Percentiles rank a stretch among this genome's conserved stretches.
These are phyloP conservation scores for Halophytophthora batemanensis DNA, from an alignment of 352 stramenopile genomes.

Conservation along the genomic window DNA sequence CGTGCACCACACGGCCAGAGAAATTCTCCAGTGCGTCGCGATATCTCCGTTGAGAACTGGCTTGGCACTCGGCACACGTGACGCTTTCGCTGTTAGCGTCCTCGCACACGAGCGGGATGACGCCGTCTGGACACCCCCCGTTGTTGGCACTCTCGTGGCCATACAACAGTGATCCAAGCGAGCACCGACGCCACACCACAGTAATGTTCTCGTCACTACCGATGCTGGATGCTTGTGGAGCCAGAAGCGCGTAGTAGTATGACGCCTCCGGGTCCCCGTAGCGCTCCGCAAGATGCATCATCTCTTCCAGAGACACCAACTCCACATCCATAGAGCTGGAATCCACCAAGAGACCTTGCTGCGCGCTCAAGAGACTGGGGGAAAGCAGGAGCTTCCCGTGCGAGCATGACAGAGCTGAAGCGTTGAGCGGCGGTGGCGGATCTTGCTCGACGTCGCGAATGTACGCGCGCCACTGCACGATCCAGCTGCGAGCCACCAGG, in stretches of 20 bases:
- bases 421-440: constrained; percentile 27
- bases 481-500: constrained; percentile 55
- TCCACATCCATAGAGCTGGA: constrained; percentile 48
- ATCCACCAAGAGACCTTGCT: constrained; percentile 41
- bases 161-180: constrained; percentile 31
- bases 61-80: constrained; percentile 53
- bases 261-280: constrained; percentile 46
- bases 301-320: constrained; percentile 58
- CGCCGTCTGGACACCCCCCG: constrained; percentile 17
- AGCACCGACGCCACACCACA: constrained; percentile 48
- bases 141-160: constrained; percentile 18
- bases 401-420: constrained; percentile 37
- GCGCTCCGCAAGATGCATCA: constrained; percentile 50
- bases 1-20: constrained; percentile 48
- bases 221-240: constrained; percentile 6
- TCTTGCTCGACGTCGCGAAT: constrained; percentile 65
- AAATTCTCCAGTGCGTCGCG: constrained; percentile 64
- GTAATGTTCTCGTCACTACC: constrained; percentile 11
- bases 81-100: constrained; percentile 26
- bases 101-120: constrained; percentile 28
- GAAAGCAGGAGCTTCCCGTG: constrained; percentile 60
- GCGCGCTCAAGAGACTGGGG: constrained; percentile 34
- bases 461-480: constrained; percentile 62
- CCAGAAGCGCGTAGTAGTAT: constrained; percentile 50
- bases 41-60: constrained; percentile 32